Evolutionary conservation across 495 filamentous ascomycete species (phyloP), one percentile per base, ranked within the genome.

Genomic region (Tuber microsphaerosporum): DNA sequence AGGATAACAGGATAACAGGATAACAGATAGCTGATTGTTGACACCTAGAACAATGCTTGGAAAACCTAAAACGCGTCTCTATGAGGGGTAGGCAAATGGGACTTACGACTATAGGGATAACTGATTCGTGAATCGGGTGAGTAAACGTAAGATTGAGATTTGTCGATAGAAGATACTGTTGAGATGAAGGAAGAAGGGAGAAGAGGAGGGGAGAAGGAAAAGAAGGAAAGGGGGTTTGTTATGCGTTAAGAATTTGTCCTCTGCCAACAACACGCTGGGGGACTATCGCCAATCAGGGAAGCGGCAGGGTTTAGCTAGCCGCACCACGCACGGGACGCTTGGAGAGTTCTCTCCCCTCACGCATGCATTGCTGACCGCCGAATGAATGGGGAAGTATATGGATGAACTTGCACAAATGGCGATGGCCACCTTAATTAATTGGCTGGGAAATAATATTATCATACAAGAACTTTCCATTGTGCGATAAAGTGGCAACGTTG

Each of bases 211-310:
- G 65, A 22, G 41, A 26, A 71, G 65, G 56, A 43, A 34, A 43
- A 42, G 73, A 61, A 34, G 48, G 77, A 69, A 80, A 72, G 45
- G 78, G 75, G 74, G 72, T 65, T 65, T 77, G 72, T 81, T 77
- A 65, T 77, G 56, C 68, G 65, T 46, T 41, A 70, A 69, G 42
- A 72, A 70, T 71, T 71, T 48, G 39, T 37, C 71, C 42, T 56
- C 76, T 79, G 77, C 77, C 77, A 79, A 79, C 77, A 79, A 73
- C 75, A 79, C 76, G 45, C n/a, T 78, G 46, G 31, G 51, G 31
- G 26, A 68, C 77, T 79, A 79, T 75, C 45, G 45, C 77, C 73
- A 79, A 79, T 79, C 77, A 75, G 77, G 77, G 73, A 79, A 71
- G 70, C 61, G 12, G 56, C 56, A 65, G 56, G 56, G 56, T 65